Evolutionary conservation across 768 basidiomycete species (phyloP).

Genomic region (Royoungia palumana): DNA sequence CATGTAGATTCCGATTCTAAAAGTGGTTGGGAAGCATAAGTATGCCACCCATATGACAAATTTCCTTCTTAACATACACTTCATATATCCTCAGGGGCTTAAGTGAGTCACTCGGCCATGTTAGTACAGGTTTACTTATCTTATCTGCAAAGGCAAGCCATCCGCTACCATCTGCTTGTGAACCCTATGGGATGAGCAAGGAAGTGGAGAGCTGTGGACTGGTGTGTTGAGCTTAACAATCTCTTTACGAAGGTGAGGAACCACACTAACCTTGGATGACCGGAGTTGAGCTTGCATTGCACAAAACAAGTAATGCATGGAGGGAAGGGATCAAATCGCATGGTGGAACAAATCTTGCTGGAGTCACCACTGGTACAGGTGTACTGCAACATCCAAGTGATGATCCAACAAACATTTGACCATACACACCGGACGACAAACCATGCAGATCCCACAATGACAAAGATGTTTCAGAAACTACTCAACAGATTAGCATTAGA

Average conservation of each 20-base stretch:
- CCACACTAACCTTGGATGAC: too few relatives aligned
- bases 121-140: too few relatives aligned
- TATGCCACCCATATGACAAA: constrained; percentile 30
- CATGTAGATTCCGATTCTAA: constrained; percentile 28
- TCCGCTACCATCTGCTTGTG: constrained; percentile 19
- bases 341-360: neutral
- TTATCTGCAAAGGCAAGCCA: neutral
- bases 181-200: constrained; percentile 36
- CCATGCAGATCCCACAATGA: neutral
- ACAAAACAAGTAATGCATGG: neutral
- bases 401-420: neutral
- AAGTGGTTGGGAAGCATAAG: constrained; percentile 34
- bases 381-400: neutral
- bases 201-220: constrained; percentile 36
- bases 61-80: constrained; percentile 13
- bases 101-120: constrained; percentile 4
- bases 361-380: constrained; percentile 3
- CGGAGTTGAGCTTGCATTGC: too few relatives aligned
- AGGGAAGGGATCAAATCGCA: neutral
- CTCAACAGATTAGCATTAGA: too few relatives aligned
- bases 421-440: neutral
- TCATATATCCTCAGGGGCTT: neutral
- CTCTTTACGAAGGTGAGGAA: constrained; percentile 38
- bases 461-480: neutral
- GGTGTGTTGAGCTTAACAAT: constrained; percentile 42